Conservation (phyloP, 2,329 filamentous ascomycete genomes). For the Colletotrichum eleusines region DNA sequence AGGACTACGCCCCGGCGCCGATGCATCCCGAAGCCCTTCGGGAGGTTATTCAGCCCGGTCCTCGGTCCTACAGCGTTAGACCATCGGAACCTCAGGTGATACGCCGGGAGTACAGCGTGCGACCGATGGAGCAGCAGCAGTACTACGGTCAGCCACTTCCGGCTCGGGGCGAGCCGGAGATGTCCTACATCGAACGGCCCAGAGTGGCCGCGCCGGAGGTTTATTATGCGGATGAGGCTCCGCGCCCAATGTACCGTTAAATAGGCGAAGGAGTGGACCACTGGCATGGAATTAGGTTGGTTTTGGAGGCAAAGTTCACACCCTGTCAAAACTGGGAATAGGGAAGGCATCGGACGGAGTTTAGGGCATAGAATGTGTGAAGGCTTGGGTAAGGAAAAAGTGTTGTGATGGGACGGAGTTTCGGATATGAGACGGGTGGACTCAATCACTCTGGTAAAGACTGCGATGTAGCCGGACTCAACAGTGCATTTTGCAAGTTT, state of each 20-base stretch:
- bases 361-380: neutral
- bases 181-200: conserved; percentile 60
- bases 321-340: neutral
- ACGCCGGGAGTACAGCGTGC: conserved; percentile 56
- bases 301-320: neutral
- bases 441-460: neutral
- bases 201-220: conserved; percentile 57
- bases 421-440: conserved; percentile 5
- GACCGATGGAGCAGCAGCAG: conserved; percentile 55
- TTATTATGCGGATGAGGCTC: conserved; percentile 58
- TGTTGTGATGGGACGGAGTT: conserved; percentile 7
- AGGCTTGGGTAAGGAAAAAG: neutral
- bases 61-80: conserved; percentile 50
- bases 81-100: conserved; percentile 48
- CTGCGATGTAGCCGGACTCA: neutral
- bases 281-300: neutral
- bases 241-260: conserved; percentile 53
- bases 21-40: conserved; percentile 55
- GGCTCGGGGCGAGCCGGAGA: conserved; percentile 51
- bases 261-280: neutral
- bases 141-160: conserved; percentile 56
- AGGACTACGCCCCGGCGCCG: conserved; percentile 60
- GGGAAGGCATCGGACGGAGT: neutral
- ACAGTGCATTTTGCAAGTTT: neutral
- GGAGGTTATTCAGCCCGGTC: conserved; percentile 47